phyloP scores from a whole-genome alignment of 352 stramenopile species.

The Phytopythium aichiense region DNA sequence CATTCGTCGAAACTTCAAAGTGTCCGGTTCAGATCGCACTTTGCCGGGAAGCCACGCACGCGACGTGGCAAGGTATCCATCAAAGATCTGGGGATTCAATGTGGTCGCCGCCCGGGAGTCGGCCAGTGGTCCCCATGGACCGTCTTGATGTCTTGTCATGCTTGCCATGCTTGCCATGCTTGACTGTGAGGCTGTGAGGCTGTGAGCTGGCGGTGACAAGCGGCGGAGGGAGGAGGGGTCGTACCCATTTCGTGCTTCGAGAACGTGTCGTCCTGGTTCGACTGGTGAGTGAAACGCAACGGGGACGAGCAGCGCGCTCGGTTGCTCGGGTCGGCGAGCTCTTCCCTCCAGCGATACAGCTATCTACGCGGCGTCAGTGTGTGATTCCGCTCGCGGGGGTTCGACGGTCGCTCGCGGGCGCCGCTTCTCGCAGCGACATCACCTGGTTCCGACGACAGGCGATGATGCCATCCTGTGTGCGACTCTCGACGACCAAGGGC shows the following conservation, averaged over 20 bases:
- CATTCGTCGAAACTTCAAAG: constrained; percentile 14
- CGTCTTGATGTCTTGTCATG: too few relatives aligned
- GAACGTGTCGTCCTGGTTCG: too few relatives aligned
- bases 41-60: not conserved
- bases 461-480: not conserved
- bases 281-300: not conserved
- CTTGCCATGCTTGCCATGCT: too few relatives aligned
- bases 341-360: too few relatives aligned
- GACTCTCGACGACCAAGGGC: too few relatives aligned
- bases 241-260: constrained; percentile 1
- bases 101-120: too few relatives aligned
- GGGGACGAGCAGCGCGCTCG: not conserved
- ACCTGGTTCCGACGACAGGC: not conserved
- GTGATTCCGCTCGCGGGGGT: not conserved
- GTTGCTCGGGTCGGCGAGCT: too few relatives aligned
- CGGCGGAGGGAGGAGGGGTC: too few relatives aligned
- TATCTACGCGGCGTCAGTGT: too few relatives aligned
- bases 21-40: not conserved
- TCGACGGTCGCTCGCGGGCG: not conserved
- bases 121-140: too few relatives aligned
- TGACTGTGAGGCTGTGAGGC: too few relatives aligned
- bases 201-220: too few relatives aligned
- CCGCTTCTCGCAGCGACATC: not conserved
- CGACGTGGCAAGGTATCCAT: not conserved
- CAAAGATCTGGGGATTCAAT: not conserved